Evolutionary conservation across 139 green algal genomes (phyloP), one percentile per base, ranked within the genome.

Genomic region (Ulvella scutata): DNA sequence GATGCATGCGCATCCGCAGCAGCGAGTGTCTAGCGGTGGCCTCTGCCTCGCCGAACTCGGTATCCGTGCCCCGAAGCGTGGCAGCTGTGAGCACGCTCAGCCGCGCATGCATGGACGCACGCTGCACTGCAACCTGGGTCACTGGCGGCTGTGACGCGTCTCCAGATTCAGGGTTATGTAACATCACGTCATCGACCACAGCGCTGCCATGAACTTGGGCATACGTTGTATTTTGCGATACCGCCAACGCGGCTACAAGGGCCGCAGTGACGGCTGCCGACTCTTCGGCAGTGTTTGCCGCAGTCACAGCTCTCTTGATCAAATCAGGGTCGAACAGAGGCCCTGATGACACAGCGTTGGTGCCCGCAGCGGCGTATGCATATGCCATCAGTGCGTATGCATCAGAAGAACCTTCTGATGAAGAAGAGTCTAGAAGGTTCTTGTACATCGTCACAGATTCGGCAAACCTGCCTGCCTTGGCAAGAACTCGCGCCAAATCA

Each of bases 401-500:
- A 1, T 23, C n/a, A n/a, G n/a, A n/a, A n/a, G n/a, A n/a, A n/a
- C n/a, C n/a, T n/a, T n/a, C n/a, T n/a, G n/a, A n/a, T n/a, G n/a
- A n/a, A n/a, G n/a, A n/a, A n/a, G n/a, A n/a, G n/a, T n/a, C n/a
- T n/a, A n/a, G n/a, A n/a, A 81, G 40, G 29, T 78, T 77, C 17
- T 67, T 75, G 7, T 75, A 79, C 43, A 72, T 40, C 36, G 74
- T 31, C 4, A 51, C 29, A 36, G 79, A 78, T 33, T 79, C 43
- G 23, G 43, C 35, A 21, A 3, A n/a, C 21, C 34, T 23, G 3
- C 77, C 75, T 10, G 43, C 26, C 0, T 17, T 59, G 0, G 61
- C 62, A 38, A 85, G 76, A 31, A 67, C 83, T 0, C 83, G 74
- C 6, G 80, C 80, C 61, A 85, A 72, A 73, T 84, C 81, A 21